phyloP scores from a whole-genome alignment of 345 rosid species.

The Aethionema arabicum region DNA sequence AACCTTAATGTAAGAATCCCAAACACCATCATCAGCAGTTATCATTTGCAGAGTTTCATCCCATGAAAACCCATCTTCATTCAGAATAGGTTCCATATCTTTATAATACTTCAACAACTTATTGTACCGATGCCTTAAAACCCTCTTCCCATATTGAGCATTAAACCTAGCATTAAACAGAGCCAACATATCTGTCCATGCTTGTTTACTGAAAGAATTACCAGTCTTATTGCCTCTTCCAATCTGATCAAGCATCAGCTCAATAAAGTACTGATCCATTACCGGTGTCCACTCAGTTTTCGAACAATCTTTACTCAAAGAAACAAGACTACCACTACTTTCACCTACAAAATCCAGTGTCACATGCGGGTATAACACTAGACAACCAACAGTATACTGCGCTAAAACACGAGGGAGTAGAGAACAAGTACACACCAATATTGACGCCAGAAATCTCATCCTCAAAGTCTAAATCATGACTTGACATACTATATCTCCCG shows the following conservation, averaged over 20 bases:
- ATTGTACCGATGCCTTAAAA: slow-evolving; percentile 71
- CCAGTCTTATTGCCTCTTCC: slow-evolving; percentile 65
- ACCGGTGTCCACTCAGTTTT: slow-evolving; percentile 73
- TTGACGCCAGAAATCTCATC: slow-evolving; percentile 57
- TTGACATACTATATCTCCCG: slow-evolving; percentile 90
- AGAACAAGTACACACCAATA: slow-evolving; percentile 44
- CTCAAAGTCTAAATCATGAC: slow-evolving; percentile 77
- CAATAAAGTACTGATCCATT: slow-evolving; percentile 76
- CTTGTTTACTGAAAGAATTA: slow-evolving; percentile 67
- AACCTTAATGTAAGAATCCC: slow-evolving; percentile 77
- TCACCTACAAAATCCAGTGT: slow-evolving; percentile 46
- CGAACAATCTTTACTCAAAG: slow-evolving; percentile 44
- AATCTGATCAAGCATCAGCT: slow-evolving; percentile 76
- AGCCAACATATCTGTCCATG: slow-evolving; percentile 79
- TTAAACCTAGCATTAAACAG: slow-evolving; percentile 67
- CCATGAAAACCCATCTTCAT: slow-evolving; percentile 72
- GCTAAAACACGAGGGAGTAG: not conserved
- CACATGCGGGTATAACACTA: not conserved
- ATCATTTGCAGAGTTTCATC: slow-evolving; percentile 59
- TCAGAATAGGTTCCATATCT: slow-evolving; percentile 52
- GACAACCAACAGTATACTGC: not conserved
- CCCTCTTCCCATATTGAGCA: slow-evolving; percentile 71
- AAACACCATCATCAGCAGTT: slow-evolving; percentile 55
- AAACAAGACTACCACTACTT: slow-evolving; percentile 31
- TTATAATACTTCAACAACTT: slow-evolving; percentile 67